Percentiles rank a stretch among this genome's conserved stretches.
Evolutionary conservation across 805 yeast species (phyloP).

Genomic region (Teunomyces kruisii): DNA sequence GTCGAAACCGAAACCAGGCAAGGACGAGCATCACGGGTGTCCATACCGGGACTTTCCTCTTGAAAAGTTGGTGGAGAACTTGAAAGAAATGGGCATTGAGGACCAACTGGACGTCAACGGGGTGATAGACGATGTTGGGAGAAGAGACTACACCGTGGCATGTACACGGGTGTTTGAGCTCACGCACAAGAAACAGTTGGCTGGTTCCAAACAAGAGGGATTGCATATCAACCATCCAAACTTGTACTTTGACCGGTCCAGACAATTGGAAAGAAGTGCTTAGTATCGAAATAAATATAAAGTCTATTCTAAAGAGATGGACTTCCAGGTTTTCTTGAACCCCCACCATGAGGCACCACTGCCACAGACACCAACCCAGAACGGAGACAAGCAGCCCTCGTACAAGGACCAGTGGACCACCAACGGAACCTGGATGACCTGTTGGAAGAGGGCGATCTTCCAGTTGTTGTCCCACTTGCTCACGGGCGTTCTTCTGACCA

Average conservation of each 20-base stretch:
- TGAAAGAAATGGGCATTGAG: conserved; percentile 63
- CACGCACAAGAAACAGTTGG: conserved; percentile 52
- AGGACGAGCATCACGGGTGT: conserved; percentile 84
- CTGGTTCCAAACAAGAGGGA: conserved; percentile 43
- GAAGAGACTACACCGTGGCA: conserved; percentile 77
- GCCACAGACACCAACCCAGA: conserved; percentile 50
- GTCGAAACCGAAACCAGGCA: conserved; percentile 65
- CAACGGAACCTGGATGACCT: conserved; percentile 40
- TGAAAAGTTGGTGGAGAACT: conserved; percentile 58
- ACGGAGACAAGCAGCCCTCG: conserved; percentile 45
- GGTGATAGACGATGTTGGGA: conserved; percentile 65
- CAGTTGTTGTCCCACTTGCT: conserved; percentile 36
- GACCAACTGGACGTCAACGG: conserved; percentile 57
- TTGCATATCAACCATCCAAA: conserved; percentile 82
- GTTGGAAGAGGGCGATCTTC: conserved; percentile 36
- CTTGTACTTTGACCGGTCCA: conserved; percentile 76
- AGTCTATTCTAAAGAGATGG: conserved; percentile 27
- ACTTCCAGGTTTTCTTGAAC: conserved; percentile 34
- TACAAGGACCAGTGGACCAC: conserved; percentile 46
- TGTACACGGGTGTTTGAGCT: conserved; percentile 87
- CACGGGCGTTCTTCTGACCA: conserved; percentile 40
- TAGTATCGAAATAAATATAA: neutral
- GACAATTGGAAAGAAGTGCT: conserved; percentile 46
- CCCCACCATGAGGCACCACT: conserved; percentile 45
- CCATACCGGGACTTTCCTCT: conserved; percentile 77